phyloP scores from a whole-genome alignment of 257 asterid genomes.

The Salvia hispanica region DNA sequence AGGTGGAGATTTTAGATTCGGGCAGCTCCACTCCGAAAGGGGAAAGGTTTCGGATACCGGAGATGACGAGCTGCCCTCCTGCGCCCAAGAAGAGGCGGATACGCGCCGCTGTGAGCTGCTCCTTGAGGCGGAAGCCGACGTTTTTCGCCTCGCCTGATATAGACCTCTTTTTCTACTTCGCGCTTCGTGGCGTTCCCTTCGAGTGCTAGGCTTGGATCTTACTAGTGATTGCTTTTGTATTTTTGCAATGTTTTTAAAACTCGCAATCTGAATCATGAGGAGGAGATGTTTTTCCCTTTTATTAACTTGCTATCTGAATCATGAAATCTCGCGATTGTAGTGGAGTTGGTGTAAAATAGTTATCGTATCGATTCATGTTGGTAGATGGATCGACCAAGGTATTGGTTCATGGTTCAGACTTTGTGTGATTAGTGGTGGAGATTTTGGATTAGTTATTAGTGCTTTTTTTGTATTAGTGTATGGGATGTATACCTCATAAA shows the following conservation, averaged over 20 bases:
- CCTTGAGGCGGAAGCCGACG: conserved; percentile 39
- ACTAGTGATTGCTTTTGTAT: conserved; percentile 1
- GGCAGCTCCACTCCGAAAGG: conserved; percentile 67
- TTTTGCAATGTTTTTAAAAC: not conserved
- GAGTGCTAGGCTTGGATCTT: conserved; percentile 26
- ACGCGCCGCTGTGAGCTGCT: not conserved
- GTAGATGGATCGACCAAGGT: too few species aligned
- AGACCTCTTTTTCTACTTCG: conserved; percentile 62
- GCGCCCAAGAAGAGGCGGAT: conserved; percentile 71
- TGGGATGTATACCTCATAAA: too few species aligned
- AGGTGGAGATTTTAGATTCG: not conserved
- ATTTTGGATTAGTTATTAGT: not conserved
- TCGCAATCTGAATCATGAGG: too few species aligned
- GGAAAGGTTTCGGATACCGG: conserved; percentile 61
- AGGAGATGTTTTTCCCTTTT: too few species aligned
- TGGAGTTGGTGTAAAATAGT: too few species aligned
- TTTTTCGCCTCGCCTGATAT: conserved; percentile 73
- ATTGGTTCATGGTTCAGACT: too few species aligned
- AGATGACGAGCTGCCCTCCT: conserved; percentile 73
- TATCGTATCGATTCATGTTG: too few species aligned
- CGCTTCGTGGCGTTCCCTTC: conserved; percentile 60
- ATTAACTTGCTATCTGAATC: too few species aligned
- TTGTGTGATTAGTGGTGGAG: not conserved
- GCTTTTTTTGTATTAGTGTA: too few species aligned
- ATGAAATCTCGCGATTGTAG: too few species aligned